Conservation (phyloP, 768 basidiomycete species). For the Boletus rex-veris region DNA sequence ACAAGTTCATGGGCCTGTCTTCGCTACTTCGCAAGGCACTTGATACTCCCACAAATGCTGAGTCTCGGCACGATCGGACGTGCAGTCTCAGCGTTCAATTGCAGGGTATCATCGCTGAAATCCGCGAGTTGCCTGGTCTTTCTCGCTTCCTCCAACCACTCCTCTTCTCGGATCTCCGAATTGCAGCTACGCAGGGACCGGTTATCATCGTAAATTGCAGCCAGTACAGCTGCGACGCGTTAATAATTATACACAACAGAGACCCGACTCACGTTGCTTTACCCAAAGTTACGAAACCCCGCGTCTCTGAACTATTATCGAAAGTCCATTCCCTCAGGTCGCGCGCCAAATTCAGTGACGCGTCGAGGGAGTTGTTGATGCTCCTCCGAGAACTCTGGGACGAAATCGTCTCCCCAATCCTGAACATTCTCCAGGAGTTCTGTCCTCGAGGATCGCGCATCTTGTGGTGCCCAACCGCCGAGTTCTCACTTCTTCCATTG, state of each 20-base stretch:
- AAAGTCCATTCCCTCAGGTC: background rate
- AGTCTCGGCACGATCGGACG: background rate
- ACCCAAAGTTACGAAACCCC: background rate
- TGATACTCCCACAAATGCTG: background rate
- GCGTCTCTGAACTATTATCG: background rate
- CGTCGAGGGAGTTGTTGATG: background rate
- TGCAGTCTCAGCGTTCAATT: background rate
- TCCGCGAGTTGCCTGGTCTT: constrained; percentile 20
- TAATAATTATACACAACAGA: constrained; percentile 19
- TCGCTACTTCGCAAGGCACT: background rate
- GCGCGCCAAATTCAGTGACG: background rate
- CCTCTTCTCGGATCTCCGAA: constrained; percentile 12
- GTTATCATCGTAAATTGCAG: constrained; percentile 35
- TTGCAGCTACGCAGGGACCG: constrained; percentile 23
- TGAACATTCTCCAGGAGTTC: background rate
- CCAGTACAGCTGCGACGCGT: constrained; percentile 30
- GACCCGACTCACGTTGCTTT: constrained; percentile 6
- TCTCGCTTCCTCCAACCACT: constrained; percentile 27
- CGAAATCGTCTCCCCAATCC: constrained; percentile 13
- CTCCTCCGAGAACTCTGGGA: constrained; percentile 20
- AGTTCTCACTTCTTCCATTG: constrained; percentile 1
- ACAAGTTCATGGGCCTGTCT: background rate
- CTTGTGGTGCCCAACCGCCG: constrained; percentile 16
- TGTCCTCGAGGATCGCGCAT: constrained; percentile 5
- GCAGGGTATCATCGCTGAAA: constrained; percentile 7